Base-by-base conservation (phyloP, 345 rosid genomes). In the Physaria fendleri region DNA sequence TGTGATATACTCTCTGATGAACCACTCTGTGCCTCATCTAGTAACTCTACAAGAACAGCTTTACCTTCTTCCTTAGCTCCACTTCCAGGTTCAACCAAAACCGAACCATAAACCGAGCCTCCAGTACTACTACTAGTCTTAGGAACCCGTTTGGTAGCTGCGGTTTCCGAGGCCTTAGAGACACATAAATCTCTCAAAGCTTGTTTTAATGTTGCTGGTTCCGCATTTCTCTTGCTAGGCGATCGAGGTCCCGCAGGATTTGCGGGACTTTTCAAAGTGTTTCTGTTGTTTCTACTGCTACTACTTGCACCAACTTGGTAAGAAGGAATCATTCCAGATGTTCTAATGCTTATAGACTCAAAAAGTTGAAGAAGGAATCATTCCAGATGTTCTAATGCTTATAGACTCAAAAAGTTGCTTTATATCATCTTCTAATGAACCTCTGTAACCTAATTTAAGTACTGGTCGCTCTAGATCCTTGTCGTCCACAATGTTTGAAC, bases 131-230 rank as follows among this genome's bases (percentile, higher is more conserved):
- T 51, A 2, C 30, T 52, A 2, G 77, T 71, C 75, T 77, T 84
- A 11, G 85, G 76, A 17, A 73, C 40, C 41, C 98, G 73, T 74
- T 77, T 92, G 72, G 74, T 75, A 64, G 93, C 90, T 64, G 96
- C 96, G 68, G 86, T 84, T 81, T 92, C 98, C 0, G 96, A 84
- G 46, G 98, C 96, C 74, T 88, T 91, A 5, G 92, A 78, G 62
- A 91, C 63, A 66, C 84, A 77, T 59, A 85, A 81, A 42, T 91
- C 96, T 74, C 96, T 78, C 63, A 91, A 69, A 25, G 96, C 86
- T 40, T 91, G 98, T 82, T 91, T 91, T 65, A 88, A 60, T 14
- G 85, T 83, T 57, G 82, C 75, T 2, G 80, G 69, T 59, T 91
- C 96, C 0, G 90, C 76, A 65, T 66, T 67, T 54, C 85, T 83